Conservation (phyloP, 305 asterid species). For the Lippia alba region DNA sequence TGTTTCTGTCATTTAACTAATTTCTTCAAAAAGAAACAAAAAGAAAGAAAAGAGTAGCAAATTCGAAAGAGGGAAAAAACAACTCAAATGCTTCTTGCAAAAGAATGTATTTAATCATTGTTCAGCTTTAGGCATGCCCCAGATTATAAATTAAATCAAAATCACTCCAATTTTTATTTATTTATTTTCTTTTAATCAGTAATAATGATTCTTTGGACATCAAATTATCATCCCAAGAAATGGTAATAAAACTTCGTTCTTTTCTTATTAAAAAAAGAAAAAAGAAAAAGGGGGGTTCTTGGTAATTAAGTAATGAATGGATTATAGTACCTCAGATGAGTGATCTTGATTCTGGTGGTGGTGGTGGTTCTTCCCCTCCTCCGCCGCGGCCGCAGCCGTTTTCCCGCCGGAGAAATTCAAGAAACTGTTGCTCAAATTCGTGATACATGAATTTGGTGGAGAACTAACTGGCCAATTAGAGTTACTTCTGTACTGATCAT, state of each 20-base stretch:
- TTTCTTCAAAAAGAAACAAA: background rate
- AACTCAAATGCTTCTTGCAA: background rate
- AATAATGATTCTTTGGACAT: conserved; percentile 34
- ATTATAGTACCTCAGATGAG: conserved; percentile 45
- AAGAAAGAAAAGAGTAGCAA: too few species aligned
- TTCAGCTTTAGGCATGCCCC: conserved; percentile 25
- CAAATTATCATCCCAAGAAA: conserved; percentile 21
- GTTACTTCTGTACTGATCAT: conserved; percentile 31
- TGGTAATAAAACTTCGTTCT: background rate
- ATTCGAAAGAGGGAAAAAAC: background rate
- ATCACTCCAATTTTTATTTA: conserved; percentile 15
- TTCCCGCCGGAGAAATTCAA: conserved; percentile 47
- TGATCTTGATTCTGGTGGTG: conserved; percentile 45
- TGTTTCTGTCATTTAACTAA: background rate
- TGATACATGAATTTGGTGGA: conserved; percentile 45
- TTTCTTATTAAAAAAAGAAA: background rate
- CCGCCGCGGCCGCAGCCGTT: background rate
- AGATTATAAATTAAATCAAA: background rate
- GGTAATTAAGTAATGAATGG: too few species aligned
- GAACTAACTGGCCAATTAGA: conserved; percentile 43
- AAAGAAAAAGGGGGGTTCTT: background rate
- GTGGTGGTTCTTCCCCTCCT: conserved; percentile 35
- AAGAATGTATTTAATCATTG: conserved; percentile 38
- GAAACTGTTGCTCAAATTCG: conserved; percentile 46
- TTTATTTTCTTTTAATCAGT: conserved; percentile 1